Conservation (phyloP, 306 rosid genomes). For the Cucumis melo region DNA sequence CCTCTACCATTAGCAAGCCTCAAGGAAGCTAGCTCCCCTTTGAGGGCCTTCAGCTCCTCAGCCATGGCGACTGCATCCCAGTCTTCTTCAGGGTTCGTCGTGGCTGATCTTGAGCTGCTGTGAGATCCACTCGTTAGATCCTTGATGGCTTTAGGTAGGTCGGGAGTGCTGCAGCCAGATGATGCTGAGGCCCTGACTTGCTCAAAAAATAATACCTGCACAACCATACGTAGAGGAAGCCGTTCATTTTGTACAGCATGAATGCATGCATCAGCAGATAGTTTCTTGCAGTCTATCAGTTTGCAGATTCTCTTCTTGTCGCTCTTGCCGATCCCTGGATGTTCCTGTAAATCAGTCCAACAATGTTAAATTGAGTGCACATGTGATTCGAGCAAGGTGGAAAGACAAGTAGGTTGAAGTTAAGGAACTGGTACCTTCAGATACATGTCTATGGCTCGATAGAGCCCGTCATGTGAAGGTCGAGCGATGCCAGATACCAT, state of each 20-base stretch:
- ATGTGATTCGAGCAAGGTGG: background rate
- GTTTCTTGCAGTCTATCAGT: constrained; percentile 83
- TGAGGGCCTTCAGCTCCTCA: constrained; percentile 77
- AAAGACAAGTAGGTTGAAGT: background rate
- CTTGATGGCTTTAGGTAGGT: constrained; percentile 57
- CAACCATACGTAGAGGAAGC: constrained; percentile 81
- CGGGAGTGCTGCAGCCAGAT: constrained; percentile 93
- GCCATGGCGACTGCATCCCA: constrained; percentile 56
- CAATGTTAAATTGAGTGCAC: background rate
- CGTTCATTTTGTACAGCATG: constrained; percentile 96
- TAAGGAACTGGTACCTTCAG: constrained; percentile 53
- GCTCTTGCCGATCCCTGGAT: constrained; percentile 69
- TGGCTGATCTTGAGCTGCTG: constrained; percentile 78
- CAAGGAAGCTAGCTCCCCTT: constrained; percentile 74
- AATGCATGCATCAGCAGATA: constrained; percentile 81
- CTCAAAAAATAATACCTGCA: constrained; percentile 91
- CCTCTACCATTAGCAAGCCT: constrained; percentile 49
- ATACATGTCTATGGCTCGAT: constrained; percentile 83
- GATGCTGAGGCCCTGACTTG: constrained; percentile 65
- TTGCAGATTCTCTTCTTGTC: constrained; percentile 85
- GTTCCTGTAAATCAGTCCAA: constrained; percentile 42
- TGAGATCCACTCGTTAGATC: constrained; percentile 55
- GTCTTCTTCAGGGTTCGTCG: constrained; percentile 73
- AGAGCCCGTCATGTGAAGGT: constrained; percentile 81
- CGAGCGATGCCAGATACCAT: constrained; percentile 51